These are phyloP conservation scores for Teratosphaeria pseudoeucalypti DNA, from an alignment of 2,329 filamentous ascomycete species.

Conservation along the genomic window DNA sequence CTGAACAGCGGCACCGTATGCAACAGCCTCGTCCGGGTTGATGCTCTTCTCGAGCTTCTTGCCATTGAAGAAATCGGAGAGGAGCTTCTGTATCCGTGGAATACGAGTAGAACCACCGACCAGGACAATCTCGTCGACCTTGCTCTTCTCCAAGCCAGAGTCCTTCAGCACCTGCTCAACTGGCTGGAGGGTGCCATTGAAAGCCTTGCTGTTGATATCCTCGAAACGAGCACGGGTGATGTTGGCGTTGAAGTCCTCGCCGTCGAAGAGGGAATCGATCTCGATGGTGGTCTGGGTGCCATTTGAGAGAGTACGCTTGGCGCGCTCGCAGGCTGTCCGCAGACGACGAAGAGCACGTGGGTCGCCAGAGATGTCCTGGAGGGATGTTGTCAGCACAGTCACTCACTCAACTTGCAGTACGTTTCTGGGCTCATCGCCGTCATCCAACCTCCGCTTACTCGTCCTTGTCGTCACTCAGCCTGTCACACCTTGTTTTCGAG, in stretches of 20 bases:
- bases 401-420: no score
- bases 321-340: conserved; percentile 96
- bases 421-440: no score
- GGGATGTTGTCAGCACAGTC: no score
- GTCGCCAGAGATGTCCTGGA: conserved; percentile 59
- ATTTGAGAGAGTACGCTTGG: conserved; percentile 97
- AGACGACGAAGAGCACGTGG: conserved; percentile 90
- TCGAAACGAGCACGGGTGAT: conserved; percentile 99
- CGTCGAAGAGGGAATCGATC: conserved; percentile 97
- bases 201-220: conserved; percentile 93
- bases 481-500: no score
- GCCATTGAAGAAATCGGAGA: conserved; percentile 97
- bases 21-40: conserved; percentile 98
- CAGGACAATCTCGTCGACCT: conserved; percentile 96
- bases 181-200: conserved; percentile 84
- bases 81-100: conserved; percentile 95
- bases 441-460: no score
- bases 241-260: conserved; percentile 92
- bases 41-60: conserved; percentile 99
- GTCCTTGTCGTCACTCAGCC: no score
- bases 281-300: conserved; percentile 96
- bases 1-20: conserved; percentile 97
- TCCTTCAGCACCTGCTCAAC: conserved; percentile 97
- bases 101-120: conserved; percentile 99
- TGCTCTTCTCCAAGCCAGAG: conserved; percentile 73